Base-by-base conservation (phyloP, 164 flowering plant genomes). In the Paratinospora sagittata region DNA sequence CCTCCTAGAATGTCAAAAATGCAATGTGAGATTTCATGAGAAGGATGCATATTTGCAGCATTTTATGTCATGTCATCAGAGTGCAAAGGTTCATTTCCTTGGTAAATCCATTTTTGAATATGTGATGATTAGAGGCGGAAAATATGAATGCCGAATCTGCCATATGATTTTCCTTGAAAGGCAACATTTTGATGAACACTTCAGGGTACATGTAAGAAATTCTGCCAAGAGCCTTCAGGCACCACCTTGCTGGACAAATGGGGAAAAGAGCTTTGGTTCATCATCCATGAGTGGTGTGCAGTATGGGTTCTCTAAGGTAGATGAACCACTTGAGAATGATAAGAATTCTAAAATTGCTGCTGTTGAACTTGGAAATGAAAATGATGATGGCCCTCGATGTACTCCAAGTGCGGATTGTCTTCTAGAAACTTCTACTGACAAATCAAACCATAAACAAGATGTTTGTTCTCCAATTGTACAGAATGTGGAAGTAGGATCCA, bases 11-110 rank as follows among this genome's bases (percentile, higher is more conserved):
- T 93, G 98, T 71, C 83, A 66, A 66, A 87, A 85, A 77, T 93
- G 98, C 79, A 87, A 83, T 24, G 70, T 82, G 78, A 79, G 73
- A n/a, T 90, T 90, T 80, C 80, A 79, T 58, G 89, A 84, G 61
- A 90, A 90, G 82, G 90, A 88, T 74, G 66, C 82, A 19, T 93
- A 85, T 74, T 75, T 91, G 82, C 82, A 86, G 78, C 98, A 93
- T 72, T 81, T 91, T 58, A 68, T 87, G 45, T 77, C 87, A 52
- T 76, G 78, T 66, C 97, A 93, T 76, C 86, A 86, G 80, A 83
- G 85, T 66, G 80, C 88, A 23, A 85, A 84, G 80, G 83, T 83
- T 75, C 81, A 78, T 71, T 77, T 85, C 63, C 78, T 86, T 77
- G 87, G 92, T 72, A 77, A 88, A 70, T 79, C 89, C 41, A 84